Evolutionary conservation across 495 filamentous ascomycete genomes (phyloP).

Genomic region (Xylaria venustula): DNA sequence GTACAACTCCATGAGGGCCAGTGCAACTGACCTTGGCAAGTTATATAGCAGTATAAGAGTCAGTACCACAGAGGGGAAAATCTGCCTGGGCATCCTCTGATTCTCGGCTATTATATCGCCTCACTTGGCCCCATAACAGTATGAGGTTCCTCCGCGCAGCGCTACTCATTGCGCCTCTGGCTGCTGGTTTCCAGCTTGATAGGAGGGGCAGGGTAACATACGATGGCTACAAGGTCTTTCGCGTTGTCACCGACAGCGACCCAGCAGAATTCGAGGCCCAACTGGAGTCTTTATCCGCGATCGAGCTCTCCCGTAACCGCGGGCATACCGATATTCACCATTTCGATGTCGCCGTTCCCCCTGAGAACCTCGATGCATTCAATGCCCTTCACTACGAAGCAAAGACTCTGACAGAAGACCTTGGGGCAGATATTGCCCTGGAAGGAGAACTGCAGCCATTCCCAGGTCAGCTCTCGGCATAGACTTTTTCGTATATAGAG

Average conservation of each 20-base stretch:
- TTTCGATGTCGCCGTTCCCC: constrained; percentile 44
- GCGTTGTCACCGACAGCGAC: constrained; percentile 23
- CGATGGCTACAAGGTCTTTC: constrained; percentile 47
- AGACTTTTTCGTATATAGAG: not conserved
- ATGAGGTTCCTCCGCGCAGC: constrained; percentile 26
- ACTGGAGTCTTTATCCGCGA: constrained; percentile 30
- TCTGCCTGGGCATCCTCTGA: not conserved
- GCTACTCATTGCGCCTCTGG: constrained; percentile 20
- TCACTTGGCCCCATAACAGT: not conserved
- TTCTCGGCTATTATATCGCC: not conserved
- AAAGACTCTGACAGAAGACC: constrained; percentile 44
- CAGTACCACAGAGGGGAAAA: not conserved
- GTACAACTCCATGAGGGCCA: constrained; percentile 9
- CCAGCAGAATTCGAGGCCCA: constrained; percentile 27
- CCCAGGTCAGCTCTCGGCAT: constrained; percentile 16
- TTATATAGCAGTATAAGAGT: not conserved
- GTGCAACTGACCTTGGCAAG: not conserved
- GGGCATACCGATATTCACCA: constrained; percentile 25
- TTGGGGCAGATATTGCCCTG: constrained; percentile 44
- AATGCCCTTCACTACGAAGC: constrained; percentile 35
- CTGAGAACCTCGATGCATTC: constrained; percentile 39
- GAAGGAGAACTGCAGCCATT: constrained; percentile 35
- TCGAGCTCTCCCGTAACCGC: constrained; percentile 32
- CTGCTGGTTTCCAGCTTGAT: constrained; percentile 21
- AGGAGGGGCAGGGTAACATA: constrained; percentile 31